Evolutionary conservation across 2,329 filamentous ascomycete genomes (phyloP).

Genomic region (Corniculantispora saksenae): DNA sequence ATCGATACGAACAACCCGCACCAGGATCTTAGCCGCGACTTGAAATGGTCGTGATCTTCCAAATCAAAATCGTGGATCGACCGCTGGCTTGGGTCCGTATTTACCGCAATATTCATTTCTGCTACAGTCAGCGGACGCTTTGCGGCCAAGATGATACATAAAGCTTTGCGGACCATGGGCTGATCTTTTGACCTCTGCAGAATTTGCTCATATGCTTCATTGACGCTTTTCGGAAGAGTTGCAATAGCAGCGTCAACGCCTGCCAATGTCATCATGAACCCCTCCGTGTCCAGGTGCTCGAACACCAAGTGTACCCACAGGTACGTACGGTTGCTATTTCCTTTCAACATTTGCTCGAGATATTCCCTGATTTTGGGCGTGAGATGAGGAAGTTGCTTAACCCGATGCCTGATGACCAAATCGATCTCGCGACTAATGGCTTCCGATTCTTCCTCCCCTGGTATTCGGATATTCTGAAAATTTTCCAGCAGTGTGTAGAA

Average conservation of each 20-base stretch:
- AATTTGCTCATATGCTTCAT: conserved; percentile 33
- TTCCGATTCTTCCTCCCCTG: conserved; percentile 38
- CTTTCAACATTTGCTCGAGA: conserved; percentile 25
- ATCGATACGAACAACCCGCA: conserved; percentile 34
- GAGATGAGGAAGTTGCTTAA: conserved; percentile 21
- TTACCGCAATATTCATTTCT: conserved; percentile 33
- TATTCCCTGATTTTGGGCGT: conserved; percentile 20
- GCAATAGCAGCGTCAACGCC: conserved; percentile 24
- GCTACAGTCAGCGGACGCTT: conserved; percentile 28
- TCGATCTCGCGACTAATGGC: conserved; percentile 38
- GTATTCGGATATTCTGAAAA: conserved; percentile 35
- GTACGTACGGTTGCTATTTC: conserved; percentile 35
- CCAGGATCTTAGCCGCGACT: conserved; percentile 23
- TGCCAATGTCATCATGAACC: conserved; percentile 26
- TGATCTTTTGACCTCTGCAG: conserved; percentile 26
- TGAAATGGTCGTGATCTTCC: conserved; percentile 26
- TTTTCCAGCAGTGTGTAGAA: conserved; percentile 26
- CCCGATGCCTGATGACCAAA: conserved; percentile 32
- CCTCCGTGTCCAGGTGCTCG: conserved; percentile 29
- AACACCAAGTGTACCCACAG: conserved; percentile 41
- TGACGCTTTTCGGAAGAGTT: conserved; percentile 31
- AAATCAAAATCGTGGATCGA: conserved; percentile 26
- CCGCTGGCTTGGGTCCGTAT: conserved; percentile 21
- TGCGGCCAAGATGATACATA: conserved; percentile 31
- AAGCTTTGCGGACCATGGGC: conserved; percentile 21